Conservation (phyloP, 768 basidiomycete genomes). For the Russula emetica region DNA sequence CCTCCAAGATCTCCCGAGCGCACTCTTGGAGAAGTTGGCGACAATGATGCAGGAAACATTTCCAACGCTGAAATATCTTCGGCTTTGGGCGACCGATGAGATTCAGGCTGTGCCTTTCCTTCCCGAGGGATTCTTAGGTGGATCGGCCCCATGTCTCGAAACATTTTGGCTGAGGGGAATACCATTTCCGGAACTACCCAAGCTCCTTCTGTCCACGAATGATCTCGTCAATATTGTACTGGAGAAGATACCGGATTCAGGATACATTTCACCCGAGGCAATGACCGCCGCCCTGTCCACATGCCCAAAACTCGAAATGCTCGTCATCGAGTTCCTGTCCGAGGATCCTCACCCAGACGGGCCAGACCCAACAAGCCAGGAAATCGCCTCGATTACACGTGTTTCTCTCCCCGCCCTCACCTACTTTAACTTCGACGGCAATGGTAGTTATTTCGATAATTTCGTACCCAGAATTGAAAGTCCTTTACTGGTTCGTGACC, state of each 20-base stretch:
- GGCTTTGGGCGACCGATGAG: not conserved
- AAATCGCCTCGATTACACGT: not conserved
- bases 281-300: not conserved
- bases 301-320: not conserved
- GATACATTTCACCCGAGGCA: conserved; percentile 8
- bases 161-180: not conserved
- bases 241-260: conserved; percentile 4
- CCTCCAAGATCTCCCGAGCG: not conserved
- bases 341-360: not conserved
- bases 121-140: not conserved
- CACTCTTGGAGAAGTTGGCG: not conserved
- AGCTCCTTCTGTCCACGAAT: not conserved
- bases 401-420: not conserved
- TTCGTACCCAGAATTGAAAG: not conserved
- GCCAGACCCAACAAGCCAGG: not conserved
- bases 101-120: not conserved
- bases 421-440: not conserved
- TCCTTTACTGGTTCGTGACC: not conserved
- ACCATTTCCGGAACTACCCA: conserved; percentile 6
- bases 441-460: not conserved
- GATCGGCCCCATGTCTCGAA: not conserved
- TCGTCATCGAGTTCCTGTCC: conserved; percentile 2
- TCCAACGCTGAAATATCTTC: not conserved
- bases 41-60: not conserved
- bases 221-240: conserved; percentile 5